phyloP scores from a whole-genome alignment of 1,284 basidiomycete species.

The Schizopora paradoxa region DNA sequence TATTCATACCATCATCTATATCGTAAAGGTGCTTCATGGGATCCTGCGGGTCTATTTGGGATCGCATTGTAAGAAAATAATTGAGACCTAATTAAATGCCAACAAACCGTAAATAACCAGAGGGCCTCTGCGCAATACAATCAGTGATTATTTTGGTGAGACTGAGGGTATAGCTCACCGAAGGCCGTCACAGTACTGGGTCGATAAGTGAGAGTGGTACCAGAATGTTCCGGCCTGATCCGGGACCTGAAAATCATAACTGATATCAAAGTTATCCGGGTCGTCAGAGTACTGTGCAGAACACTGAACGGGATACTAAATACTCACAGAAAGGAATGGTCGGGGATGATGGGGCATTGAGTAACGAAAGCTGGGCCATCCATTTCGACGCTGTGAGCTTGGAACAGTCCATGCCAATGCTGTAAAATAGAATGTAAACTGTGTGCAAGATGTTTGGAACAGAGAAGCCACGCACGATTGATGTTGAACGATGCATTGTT shows the following conservation, averaged over 20 bases:
- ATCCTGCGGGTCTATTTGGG: constrained; percentile 25
- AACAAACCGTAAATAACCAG: neutral
- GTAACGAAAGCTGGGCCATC: constrained; percentile 30
- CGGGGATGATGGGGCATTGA: constrained; percentile 42
- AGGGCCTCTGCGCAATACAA: neutral
- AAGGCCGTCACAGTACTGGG: constrained; percentile 44
- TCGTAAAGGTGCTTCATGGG: constrained; percentile 38
- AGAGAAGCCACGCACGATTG: neutral
- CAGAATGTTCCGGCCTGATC: constrained; percentile 20
- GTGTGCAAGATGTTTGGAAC: neutral
- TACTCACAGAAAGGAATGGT: constrained; percentile 23
- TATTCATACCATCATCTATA: constrained; percentile 35
- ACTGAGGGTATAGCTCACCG: constrained; percentile 29
- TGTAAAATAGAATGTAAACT: constrained; percentile 5
- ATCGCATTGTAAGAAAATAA: no score
- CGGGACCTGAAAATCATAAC: constrained; percentile 1
- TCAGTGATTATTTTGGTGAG: constrained; percentile 23
- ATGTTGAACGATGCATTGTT: neutral
- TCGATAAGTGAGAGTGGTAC: constrained; percentile 35
- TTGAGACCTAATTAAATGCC: no score
- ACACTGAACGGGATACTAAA: neutral
- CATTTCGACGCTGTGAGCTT: constrained; percentile 24
- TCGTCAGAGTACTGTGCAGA: no score
- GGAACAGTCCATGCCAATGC: constrained; percentile 30
- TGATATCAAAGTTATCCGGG: no score